Conservation (phyloP, 805 yeast species). For the Kazachstania africana region DNA sequence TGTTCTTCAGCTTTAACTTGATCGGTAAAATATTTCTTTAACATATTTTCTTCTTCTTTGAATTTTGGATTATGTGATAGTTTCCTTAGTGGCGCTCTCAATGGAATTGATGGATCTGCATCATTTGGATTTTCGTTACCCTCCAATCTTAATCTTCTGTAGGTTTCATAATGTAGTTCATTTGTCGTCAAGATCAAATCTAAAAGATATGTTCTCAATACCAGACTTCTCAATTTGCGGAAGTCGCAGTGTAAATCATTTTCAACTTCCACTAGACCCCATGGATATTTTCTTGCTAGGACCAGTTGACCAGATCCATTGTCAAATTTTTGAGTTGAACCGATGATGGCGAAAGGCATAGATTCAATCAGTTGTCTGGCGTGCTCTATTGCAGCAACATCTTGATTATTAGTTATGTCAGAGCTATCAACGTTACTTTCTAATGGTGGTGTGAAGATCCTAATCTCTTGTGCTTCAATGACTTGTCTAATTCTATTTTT, state of each 20-base stretch:
- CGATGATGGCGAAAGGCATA: conserved; percentile 81
- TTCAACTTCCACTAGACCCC: conserved; percentile 86
- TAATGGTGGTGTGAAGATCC: conserved; percentile 75
- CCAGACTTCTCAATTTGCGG: conserved; percentile 63
- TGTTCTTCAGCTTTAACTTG: conserved; percentile 95
- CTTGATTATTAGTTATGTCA: conserved; percentile 21
- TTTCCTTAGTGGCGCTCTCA: conserved; percentile 35
- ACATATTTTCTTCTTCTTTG: conserved; percentile 90
- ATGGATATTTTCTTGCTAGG: conserved; percentile 76
- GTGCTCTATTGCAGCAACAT: conserved; percentile 67
- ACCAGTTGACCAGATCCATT: conserved; percentile 51
- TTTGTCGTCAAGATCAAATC: conserved; percentile 72
- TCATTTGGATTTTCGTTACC: conserved; percentile 27
- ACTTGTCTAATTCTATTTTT: conserved; percentile 70
- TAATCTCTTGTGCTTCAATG: conserved; percentile 73
- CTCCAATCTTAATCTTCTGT: conserved; percentile 62
- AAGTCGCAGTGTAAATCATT: conserved; percentile 80
- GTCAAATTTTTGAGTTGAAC: conserved; percentile 62
- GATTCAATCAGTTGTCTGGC: conserved; percentile 68
- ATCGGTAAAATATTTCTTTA: conserved; percentile 90
- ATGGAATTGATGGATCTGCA: conserved; percentile 20
- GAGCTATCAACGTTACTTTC: conserved; percentile 25
- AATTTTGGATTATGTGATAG: conserved; percentile 76
- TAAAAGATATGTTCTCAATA: conserved; percentile 73
- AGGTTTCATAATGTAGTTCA: conserved; percentile 71